Evolutionary conservation across 2,329 filamentous ascomycete genomes (phyloP).

Genomic region (Penicillium sp.): DNA sequence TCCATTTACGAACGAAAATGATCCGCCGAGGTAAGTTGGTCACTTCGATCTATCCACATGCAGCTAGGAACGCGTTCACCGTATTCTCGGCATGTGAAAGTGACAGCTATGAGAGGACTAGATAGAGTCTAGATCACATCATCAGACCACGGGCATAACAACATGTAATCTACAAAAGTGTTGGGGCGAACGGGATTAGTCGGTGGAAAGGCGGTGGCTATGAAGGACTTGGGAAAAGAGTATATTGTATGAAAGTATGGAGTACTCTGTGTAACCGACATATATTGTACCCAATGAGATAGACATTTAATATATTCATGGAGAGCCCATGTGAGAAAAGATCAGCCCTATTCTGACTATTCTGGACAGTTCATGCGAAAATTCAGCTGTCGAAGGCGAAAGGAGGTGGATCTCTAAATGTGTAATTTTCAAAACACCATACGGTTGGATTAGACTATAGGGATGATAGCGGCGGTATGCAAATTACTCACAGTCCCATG

Average conservation of each 20-base stretch:
- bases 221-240: background rate
- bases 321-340: background rate
- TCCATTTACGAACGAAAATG: slow-evolving; percentile 17
- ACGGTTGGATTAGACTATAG: background rate
- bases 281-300: background rate
- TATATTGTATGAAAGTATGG: background rate
- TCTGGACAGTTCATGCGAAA: background rate
- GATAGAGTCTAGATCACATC: background rate
- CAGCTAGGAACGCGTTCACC: background rate
- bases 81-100: slow-evolving; percentile 17
- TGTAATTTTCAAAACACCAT: slow-evolving; percentile 1
- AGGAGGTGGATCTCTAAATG: background rate
- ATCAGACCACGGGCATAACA: background rate
- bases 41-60: slow-evolving; percentile 9
- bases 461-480: slow-evolving; percentile 8
- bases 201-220: background rate
- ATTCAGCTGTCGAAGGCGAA: background rate
- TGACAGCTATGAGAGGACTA: background rate
- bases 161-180: background rate
- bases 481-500: slow-evolving; percentile 12
- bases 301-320: background rate
- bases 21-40: slow-evolving; percentile 24
- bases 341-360: slow-evolving; percentile 2
- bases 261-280: background rate
- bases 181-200: background rate